Base-by-base conservation (phyloP, 1,139 yeast genomes). In the Magnusiomyces clavatus region DNA sequence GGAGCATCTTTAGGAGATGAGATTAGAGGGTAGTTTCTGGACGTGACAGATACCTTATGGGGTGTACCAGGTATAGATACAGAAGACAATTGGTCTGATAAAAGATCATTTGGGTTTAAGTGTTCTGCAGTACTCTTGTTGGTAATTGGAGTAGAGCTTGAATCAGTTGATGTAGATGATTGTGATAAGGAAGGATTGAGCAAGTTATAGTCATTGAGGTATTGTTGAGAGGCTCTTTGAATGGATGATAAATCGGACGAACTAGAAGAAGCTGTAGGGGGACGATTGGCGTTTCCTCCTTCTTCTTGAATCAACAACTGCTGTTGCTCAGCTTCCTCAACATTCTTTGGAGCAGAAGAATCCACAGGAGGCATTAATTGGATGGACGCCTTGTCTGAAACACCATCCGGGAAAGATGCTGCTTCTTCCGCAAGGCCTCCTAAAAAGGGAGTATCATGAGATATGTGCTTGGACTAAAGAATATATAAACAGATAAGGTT, bases 391-490 rank as follows among this genome's bases (percentile, higher is more conserved):
- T 14, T 14, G 17, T 39, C 49, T 1, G 51, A 37, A 13, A 47
- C 45, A 11, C 49, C 46, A 40, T 49, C 53, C 4, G 52, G 51
- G 37, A 54, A 40, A 1, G 43, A 37, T n/a, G 56, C 56, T 2
- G 54, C 54, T 16, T 51, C 43, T 29, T 40, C 44, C 10, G 54
- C 46, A 6, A 54, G 49, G 11, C 46, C 47, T 13, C 56, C 56
- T 29, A 54, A 42, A 8, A 52, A 49, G 4, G 53, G 52, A 6
- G 54, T 51, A 41, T 51, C 47, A 41, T 51, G 56, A 20, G 50
- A 47, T 6, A 40, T 19, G 19, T 16, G 17, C 62, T 85, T 90
- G 31, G 31, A 24, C 31, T 24, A 5, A 8, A 24, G 4, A 24
- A 24, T 24, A 24, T 24, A 24, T 4, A 24, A 24, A 24, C 31